Percentiles rank a stretch among this genome's conserved stretches.
These are phyloP conservation scores for Fusarium ramigenum DNA, from an alignment of 2,329 filamentous ascomycete species.

Conservation along the genomic window DNA sequence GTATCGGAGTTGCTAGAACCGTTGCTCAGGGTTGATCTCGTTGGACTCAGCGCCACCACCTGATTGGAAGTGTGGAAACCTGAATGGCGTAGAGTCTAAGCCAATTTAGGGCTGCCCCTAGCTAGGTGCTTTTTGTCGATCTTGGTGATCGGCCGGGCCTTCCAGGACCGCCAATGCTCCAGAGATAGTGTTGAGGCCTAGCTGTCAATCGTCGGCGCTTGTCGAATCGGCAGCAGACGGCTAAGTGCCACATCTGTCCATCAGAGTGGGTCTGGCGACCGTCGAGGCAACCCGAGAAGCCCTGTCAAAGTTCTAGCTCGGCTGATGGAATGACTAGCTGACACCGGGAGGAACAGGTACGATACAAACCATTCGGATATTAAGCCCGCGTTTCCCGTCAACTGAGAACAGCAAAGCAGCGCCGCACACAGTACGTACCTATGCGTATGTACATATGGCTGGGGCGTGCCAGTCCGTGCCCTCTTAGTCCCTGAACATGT, in stretches of 20 bases:
- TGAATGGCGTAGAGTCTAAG: conserved; percentile 8
- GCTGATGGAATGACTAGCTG: conserved; percentile 21
- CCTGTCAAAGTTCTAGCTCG: conserved; percentile 41
- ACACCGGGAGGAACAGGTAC: neutral
- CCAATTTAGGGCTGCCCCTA: conserved; percentile 30
- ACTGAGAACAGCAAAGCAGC: neutral
- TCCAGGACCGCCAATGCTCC: conserved; percentile 9
- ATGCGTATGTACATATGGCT: neutral
- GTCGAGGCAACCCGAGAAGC: conserved; percentile 39
- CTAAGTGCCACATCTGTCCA: conserved; percentile 27
- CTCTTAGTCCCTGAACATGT: neutral
- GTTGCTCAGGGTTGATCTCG: conserved; percentile 21
- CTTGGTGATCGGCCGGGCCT: conserved; percentile 39
- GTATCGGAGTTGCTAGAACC: conserved; percentile 26
- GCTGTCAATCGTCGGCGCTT: conserved; percentile 42
- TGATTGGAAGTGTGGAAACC: conserved; percentile 5
- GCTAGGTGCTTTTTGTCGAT: conserved; percentile 35
- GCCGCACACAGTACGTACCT: neutral
- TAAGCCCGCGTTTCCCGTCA: neutral
- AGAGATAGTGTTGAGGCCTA: conserved; percentile 34
- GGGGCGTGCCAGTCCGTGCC: conserved; percentile 6
- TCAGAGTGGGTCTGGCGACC: conserved; percentile 23
- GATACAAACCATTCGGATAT: neutral
- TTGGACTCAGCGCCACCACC: conserved; percentile 14
- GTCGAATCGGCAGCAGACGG: conserved; percentile 30